Conservation (phyloP, 1,139 yeast species). For the Schwanniomyces etchellsii region DNA sequence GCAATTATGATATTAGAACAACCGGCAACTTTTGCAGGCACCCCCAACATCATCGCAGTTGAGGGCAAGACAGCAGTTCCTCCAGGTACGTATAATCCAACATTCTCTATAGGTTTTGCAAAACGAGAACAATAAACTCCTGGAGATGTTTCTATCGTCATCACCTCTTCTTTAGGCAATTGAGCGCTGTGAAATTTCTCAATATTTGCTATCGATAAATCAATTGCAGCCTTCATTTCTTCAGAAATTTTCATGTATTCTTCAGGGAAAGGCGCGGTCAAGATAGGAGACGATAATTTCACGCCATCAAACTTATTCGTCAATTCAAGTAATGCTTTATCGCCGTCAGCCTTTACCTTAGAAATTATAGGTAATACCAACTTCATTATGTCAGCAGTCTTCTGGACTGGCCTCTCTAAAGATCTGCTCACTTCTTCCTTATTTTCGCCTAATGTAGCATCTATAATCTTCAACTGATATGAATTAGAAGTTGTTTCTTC, state of each 20-base stretch:
- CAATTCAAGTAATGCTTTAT: slow-evolving; percentile 75
- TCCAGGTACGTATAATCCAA: slow-evolving; percentile 96
- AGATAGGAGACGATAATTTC: slow-evolving; percentile 59
- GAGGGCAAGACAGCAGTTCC: slow-evolving; percentile 98
- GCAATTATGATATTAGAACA: slow-evolving; percentile 92
- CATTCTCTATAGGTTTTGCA: slow-evolving; percentile 89
- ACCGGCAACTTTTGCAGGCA: slow-evolving; percentile 98
- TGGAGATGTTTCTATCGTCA: slow-evolving; percentile 88
- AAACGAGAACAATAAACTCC: slow-evolving; percentile 94
- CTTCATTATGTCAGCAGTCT: slow-evolving; percentile 86
- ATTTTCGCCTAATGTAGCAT: slow-evolving; percentile 33
- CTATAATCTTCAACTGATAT: slow-evolving; percentile 60
- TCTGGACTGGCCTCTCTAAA: slow-evolving; percentile 84
- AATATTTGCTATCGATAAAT: slow-evolving; percentile 81
- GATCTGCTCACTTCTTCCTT: slow-evolving; percentile 49
- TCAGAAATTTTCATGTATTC: slow-evolving; percentile 69
- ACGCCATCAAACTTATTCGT: slow-evolving; percentile 92
- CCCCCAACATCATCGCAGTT: slow-evolving; percentile 96
- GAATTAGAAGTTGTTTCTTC: slow-evolving; percentile 16
- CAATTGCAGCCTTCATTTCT: slow-evolving; percentile 81
- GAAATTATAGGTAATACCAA: slow-evolving; percentile 86
- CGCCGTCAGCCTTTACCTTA: slow-evolving; percentile 73
- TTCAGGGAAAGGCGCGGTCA: slow-evolving; percentile 81
- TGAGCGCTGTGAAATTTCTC: slow-evolving; percentile 94
- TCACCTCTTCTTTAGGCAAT: slow-evolving; percentile 56